phyloP scores from a whole-genome alignment of 2,329 filamentous ascomycete species.

The Aureobasidium leucospermi region DNA sequence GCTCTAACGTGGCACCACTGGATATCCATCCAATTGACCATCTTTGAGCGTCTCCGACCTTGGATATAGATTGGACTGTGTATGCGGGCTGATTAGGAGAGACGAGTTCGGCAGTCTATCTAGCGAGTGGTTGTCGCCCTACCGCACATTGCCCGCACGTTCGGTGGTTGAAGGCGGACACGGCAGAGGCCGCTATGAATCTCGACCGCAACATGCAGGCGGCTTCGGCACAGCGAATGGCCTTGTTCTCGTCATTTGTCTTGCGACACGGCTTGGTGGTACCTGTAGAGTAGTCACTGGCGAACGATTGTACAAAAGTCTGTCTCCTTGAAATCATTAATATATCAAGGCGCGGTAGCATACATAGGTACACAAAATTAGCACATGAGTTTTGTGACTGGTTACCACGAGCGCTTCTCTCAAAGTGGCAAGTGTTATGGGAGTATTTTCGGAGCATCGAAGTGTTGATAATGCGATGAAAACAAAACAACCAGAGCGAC shows the following conservation, averaged over 20 bases:
- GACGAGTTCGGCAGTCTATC: not conserved
- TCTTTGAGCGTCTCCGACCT: not conserved
- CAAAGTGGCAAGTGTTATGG: not conserved
- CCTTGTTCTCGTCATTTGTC: not conserved
- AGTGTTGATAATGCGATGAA: not conserved
- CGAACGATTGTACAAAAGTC: not conserved
- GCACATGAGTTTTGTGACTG: not conserved
- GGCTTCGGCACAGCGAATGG: no score
- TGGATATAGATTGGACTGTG: not conserved
- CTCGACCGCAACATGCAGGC: no score
- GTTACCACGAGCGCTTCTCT: not conserved
- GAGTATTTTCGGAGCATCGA: not conserved
- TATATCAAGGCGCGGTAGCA: not conserved
- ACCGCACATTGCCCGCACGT: not conserved
- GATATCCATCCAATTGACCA: not conserved
- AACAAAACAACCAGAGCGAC: not conserved
- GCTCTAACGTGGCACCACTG: not conserved
- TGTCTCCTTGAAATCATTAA: not conserved
- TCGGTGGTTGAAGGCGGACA: not conserved
- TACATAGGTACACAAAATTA: not conserved
- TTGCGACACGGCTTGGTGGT: not conserved
- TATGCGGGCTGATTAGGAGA: not conserved
- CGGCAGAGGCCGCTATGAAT: no score
- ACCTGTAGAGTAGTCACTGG: not conserved
- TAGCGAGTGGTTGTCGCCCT: no score